Conservation (phyloP, 352 stramenopile species). For the Phytophthora multivora region DNA sequence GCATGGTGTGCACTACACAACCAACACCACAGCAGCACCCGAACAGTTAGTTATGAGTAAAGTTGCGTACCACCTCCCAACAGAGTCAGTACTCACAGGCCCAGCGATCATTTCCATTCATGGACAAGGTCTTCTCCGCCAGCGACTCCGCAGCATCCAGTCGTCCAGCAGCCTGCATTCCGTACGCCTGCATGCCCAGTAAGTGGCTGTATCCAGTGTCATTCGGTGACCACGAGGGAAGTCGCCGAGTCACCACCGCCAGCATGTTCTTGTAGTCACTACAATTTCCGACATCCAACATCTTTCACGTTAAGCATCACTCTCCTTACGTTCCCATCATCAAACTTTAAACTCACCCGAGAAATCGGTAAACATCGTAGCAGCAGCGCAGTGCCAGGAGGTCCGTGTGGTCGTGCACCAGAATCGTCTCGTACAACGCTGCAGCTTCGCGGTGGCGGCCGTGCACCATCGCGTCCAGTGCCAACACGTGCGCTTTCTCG, state of each 20-base stretch:
- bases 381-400: slow-evolving; percentile 78
- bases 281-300: slow-evolving; percentile 7
- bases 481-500: slow-evolving; percentile 79
- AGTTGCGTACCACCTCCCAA: not conserved
- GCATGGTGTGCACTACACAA: slow-evolving; percentile 72
- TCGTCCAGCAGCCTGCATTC: slow-evolving; percentile 65
- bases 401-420: slow-evolving; percentile 68
- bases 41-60: not conserved
- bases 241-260: slow-evolving; percentile 67
- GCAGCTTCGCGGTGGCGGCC: slow-evolving; percentile 73
- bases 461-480: slow-evolving; percentile 70
- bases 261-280: slow-evolving; percentile 84
- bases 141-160: slow-evolving; percentile 71
- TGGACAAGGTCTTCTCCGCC: slow-evolving; percentile 80
- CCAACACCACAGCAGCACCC: slow-evolving; percentile 1
- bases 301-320: slow-evolving; percentile 1
- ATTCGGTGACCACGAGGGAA: slow-evolving; percentile 80
- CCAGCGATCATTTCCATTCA: slow-evolving; percentile 87
- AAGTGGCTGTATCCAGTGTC: slow-evolving; percentile 80
- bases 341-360: slow-evolving; percentile 55
- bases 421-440: slow-evolving; percentile 80
- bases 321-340: not conserved
- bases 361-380: slow-evolving; percentile 77
- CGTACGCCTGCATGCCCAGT: slow-evolving; percentile 84
- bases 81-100: slow-evolving; percentile 58